Evolutionary conservation across 352 stramenopile species (phyloP).

Genomic region (Aphanomyces astaci): DNA sequence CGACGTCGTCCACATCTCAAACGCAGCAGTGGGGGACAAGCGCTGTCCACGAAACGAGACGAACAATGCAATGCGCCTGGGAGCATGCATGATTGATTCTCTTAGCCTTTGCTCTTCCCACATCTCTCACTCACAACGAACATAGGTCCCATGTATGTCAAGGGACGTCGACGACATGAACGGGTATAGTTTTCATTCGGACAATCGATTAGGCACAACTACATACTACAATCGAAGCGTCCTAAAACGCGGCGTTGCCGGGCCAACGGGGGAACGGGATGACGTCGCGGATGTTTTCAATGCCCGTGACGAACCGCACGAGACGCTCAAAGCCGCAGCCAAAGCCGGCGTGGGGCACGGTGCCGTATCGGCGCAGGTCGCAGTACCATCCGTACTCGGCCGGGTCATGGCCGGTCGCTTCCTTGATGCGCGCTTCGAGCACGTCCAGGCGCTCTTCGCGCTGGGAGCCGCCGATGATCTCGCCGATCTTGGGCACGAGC

Average conservation of each 20-base stretch:
- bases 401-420: constrained; percentile 57
- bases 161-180: neutral
- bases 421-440: constrained; percentile 63
- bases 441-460: constrained; percentile 92
- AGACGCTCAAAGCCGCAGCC: constrained; percentile 98
- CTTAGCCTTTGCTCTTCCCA: too few species aligned
- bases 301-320: constrained; percentile 96
- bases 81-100: too few species aligned
- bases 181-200: neutral
- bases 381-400: constrained; percentile 96
- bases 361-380: constrained; percentile 92
- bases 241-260: constrained; percentile 29
- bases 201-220: too few species aligned
- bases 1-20: too few species aligned
- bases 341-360: constrained; percentile 95
- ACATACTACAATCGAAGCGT: neutral
- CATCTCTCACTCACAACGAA: too few species aligned
- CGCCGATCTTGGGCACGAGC: constrained; percentile 93
- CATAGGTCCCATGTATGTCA: too few species aligned
- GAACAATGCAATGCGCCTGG: too few species aligned
- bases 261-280: constrained; percentile 97
- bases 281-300: constrained; percentile 99
- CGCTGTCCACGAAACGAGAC: too few species aligned
- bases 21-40: too few species aligned
- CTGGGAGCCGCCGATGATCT: constrained; percentile 97